These are phyloP conservation scores for Odontarrhena argentea DNA, from an alignment of 345 rosid species.

Conservation along the genomic window DNA sequence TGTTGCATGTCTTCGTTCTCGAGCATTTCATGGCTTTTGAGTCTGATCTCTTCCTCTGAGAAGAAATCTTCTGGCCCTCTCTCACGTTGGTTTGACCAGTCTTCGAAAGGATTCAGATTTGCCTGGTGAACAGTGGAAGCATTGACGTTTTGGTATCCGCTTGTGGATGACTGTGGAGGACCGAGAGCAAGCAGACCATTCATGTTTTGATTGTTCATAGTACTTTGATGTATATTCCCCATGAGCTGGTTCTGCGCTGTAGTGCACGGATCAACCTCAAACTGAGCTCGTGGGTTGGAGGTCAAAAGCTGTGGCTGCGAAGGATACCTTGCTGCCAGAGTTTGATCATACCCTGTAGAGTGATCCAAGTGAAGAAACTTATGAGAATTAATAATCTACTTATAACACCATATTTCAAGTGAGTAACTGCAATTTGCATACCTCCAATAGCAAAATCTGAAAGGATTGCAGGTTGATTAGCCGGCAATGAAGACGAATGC, in stretches of 20 bases:
- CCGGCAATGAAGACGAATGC: slow-evolving; percentile 52
- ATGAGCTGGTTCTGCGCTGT: slow-evolving; percentile 52
- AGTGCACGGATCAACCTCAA: slow-evolving; percentile 46
- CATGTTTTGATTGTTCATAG: slow-evolving; percentile 49
- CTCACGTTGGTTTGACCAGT: slow-evolving; percentile 73
- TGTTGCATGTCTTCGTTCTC: slow-evolving; percentile 98
- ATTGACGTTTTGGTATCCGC: slow-evolving; percentile 51
- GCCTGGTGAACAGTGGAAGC: slow-evolving; percentile 54
- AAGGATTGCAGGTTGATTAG: slow-evolving; percentile 55
- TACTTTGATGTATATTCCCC: slow-evolving; percentile 50
- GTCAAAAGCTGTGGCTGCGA: slow-evolving; percentile 56
- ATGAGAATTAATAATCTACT: background rate
- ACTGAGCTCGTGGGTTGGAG: slow-evolving; percentile 56
- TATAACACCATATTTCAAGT: slow-evolving; percentile 7
- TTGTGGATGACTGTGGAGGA: slow-evolving; percentile 60
- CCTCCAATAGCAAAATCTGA: slow-evolving; percentile 65
- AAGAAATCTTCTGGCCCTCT: slow-evolving; percentile 70
- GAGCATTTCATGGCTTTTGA: slow-evolving; percentile 91
- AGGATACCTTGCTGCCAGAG: slow-evolving; percentile 52
- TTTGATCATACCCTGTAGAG: slow-evolving; percentile 59
- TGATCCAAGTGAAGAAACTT: slow-evolving; percentile 27
- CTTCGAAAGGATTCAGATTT: slow-evolving; percentile 69
- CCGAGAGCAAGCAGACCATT: slow-evolving; percentile 73
- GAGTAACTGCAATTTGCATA: slow-evolving; percentile 40
- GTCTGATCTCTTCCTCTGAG: slow-evolving; percentile 88